Base-by-base conservation (phyloP, 2,329 filamentous ascomycete species). In the Calonectria crousiana region DNA sequence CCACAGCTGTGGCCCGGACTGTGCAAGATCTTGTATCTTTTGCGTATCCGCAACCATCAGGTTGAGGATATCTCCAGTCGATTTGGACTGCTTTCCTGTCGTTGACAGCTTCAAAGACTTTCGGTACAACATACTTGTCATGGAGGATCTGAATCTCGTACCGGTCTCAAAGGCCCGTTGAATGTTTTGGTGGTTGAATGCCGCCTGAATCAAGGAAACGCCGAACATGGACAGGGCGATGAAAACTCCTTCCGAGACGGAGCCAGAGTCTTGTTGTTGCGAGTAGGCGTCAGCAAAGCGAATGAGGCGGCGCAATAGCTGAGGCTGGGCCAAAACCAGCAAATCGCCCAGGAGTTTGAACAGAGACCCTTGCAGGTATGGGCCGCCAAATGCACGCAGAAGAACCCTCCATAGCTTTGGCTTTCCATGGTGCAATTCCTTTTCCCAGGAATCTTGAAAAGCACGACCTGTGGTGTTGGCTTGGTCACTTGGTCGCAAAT, bases 191-290 rank as follows among this genome's bases (percentile, higher is more conserved):
- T 69, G 67, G n/a, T 56, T 56, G 26, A 56, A 69, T 3, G 51
- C 51, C 5, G 49, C 60, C 30, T 69, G 67, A 11, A 52, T 38
- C 9, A 69, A n/a, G 13, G 67, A 47, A 4, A 69, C 51, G 16
- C 16, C 36, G 47, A 69, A 69, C 67, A 69, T 69, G 51, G 49
- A 34, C 36, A 69, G 28, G 51, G 67, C 67, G 28, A 69, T 60
- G 26, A 56, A n/a, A 47, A n/a, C 51, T 9, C 67, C 67, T 10
- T 56, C 51, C 20, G 18, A n/a, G 20, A 69, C 49, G 2, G 67
- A 30, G 20, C 4, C 30, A 20, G 51, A 44, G 23, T 41, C 47
- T 30, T 34, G 32, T 4, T 47, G 32, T 13, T 18, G 34, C 9
- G 49, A 30, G 26, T 69, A 58, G 6, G 67, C 44, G 28, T 69